A percentile compares a stretch with the other conserved stretches of the same genome.
These are phyloP conservation scores for Pyrenochaeta sp. DNA, from an alignment of 2,329 filamentous ascomycete genomes.

Conservation along the genomic window DNA sequence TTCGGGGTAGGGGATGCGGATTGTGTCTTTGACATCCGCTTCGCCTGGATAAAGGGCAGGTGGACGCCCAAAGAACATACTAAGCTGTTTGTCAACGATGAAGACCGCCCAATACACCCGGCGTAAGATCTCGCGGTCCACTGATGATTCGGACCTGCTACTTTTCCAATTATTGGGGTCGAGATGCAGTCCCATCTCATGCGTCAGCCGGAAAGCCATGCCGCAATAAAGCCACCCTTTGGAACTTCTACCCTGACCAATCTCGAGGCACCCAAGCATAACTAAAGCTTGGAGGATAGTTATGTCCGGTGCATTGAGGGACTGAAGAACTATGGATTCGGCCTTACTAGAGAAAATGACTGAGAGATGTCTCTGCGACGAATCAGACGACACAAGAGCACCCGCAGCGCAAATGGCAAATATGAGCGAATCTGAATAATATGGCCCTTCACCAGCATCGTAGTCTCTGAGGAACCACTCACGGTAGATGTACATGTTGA, in stretches of 20 bases:
- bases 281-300: conserved; percentile 58
- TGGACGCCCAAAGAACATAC: conserved; percentile 61
- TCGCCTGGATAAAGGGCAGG: conserved; percentile 60
- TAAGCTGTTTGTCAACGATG: conserved; percentile 61
- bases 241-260: conserved; percentile 58
- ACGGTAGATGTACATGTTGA: conserved; percentile 61
- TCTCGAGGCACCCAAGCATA: conserved; percentile 58
- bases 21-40: conserved; percentile 60
- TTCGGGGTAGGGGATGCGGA: conserved; percentile 59
- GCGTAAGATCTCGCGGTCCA: conserved; percentile 59
- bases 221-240: conserved; percentile 63
- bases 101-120: conserved; percentile 63
- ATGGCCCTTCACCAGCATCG: conserved; percentile 56
- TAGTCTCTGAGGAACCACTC: conserved; percentile 63
- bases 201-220: conserved; percentile 61
- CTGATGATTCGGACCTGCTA: conserved; percentile 45
- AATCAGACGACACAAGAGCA: conserved; percentile 56
- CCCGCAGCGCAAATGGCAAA: conserved; percentile 61
- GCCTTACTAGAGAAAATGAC: conserved; percentile 58
- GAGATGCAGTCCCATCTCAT: conserved; percentile 63
- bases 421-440: conserved; percentile 61
- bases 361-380: conserved; percentile 36
- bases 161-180: conserved; percentile 61
- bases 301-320: conserved; percentile 58
- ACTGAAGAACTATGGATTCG: conserved; percentile 55